Evolutionary conservation across 192 early-diverging fungal genomes (phyloP).

Genomic region (Polychytrium aggregatum): DNA sequence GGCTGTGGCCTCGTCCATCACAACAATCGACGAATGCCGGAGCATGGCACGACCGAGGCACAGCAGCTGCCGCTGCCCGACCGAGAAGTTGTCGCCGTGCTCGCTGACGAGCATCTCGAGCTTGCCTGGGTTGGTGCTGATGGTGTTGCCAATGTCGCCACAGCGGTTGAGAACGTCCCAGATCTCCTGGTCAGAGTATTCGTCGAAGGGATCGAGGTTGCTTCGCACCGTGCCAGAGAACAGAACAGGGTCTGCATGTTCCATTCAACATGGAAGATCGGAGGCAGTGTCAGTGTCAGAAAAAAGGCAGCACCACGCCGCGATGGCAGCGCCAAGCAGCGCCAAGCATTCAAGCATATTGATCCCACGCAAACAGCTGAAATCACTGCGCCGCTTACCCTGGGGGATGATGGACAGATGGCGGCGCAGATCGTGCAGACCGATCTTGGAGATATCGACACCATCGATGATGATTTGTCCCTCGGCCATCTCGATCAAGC

Average conservation of each 20-base stretch:
- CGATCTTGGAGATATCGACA: conserved; percentile 45
- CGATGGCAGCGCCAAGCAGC: too few species aligned
- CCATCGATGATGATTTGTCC: conserved; percentile 54
- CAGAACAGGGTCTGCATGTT: conserved; percentile 35
- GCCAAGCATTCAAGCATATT: too few species aligned
- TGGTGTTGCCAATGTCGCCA: too few species aligned
- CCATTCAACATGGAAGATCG: too few species aligned
- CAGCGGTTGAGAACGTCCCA: conserved; percentile 36
- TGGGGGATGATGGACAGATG: conserved; percentile 77
- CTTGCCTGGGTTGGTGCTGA: conserved; percentile 21
- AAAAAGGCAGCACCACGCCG: too few species aligned
- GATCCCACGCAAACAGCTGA: too few species aligned
- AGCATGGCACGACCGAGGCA: conserved; percentile 41
- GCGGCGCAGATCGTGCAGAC: conserved; percentile 43
- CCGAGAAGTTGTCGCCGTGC: conserved; percentile 29
- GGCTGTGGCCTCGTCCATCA: conserved; percentile 42
- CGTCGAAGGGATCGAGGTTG: conserved; percentile 62
- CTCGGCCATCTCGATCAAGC: conserved; percentile 25
- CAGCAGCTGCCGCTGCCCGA: conserved; percentile 37
- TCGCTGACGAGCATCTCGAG: conserved; percentile 24
- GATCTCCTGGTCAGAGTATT: conserved; percentile 50
- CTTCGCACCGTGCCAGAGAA: conserved; percentile 48
- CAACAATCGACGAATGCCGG: conserved; percentile 6
- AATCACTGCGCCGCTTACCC: too few species aligned
- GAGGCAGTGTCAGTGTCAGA: too few species aligned